These are phyloP conservation scores for Ulota crispa DNA, from an alignment of 225 moss, liverwort and hornwort species.

Conservation along the genomic window DNA sequence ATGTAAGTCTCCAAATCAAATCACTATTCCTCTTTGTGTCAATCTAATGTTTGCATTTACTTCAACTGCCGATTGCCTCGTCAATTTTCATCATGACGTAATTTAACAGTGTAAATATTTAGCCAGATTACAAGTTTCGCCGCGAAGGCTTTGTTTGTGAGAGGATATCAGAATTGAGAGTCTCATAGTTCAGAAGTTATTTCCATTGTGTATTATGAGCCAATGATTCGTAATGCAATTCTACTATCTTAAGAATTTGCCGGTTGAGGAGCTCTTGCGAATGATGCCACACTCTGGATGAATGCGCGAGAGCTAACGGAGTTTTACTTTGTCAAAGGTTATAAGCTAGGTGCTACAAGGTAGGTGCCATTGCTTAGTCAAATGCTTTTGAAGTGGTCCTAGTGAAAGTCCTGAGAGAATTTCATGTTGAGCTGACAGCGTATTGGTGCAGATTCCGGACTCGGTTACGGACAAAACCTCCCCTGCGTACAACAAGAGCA, in stretches of 20 bases:
- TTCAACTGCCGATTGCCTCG: background rate
- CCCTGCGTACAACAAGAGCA: conserved; percentile 36
- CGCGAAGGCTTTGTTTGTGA: background rate
- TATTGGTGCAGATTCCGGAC: conserved; percentile 30
- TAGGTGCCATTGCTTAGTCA: background rate
- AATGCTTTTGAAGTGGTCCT: background rate
- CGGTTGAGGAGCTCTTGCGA: background rate
- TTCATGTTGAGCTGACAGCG: background rate
- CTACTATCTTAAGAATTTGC: background rate
- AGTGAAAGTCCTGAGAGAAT: background rate
- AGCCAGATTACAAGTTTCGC: background rate
- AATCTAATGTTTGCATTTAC: background rate
- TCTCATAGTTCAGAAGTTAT: background rate
- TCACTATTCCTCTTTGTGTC: background rate
- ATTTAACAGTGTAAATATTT: background rate
- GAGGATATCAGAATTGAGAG: background rate
- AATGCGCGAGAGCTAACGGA: no score
- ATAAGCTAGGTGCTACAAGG: background rate
- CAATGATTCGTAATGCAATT: background rate
- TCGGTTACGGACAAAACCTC: conserved; percentile 30
- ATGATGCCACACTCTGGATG: background rate
- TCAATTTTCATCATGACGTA: background rate
- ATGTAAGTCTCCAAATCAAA: conserved; percentile 12
- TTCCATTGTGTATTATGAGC: background rate
- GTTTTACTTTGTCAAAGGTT: background rate